Evolutionary conservation across 768 basidiomycete genomes (phyloP), one percentile per base, ranked within the genome.

Genomic region (Boletus coccyginus): DNA sequence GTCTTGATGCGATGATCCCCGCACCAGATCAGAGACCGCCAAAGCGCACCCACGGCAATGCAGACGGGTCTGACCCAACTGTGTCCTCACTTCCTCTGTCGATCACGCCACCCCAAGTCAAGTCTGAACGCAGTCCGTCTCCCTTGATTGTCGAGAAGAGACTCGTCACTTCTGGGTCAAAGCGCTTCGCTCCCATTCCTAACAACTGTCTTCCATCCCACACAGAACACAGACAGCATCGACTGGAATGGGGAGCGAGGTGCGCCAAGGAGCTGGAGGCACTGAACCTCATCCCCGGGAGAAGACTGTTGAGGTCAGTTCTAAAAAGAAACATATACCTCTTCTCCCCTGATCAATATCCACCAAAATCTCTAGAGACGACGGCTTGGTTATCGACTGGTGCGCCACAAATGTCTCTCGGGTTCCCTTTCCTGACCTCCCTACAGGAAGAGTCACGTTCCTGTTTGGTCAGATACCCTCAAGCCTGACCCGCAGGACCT

Each of bases 381-480:
- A 71, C n/a, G 70, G 68, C 21, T 49, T 71, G 48, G 52, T 62
- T 29, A 57, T 71, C 29, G 72, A 71, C 50, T 71, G 70, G 70
- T 73, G 39, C 38, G 55, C n/a, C 27, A 35, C 9, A 31, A 3
- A 29, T 32, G 4, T 36, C 16, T 46, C 43, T 39, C 14, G 6
- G 17, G 0, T 5, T n/a, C 17, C 17, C 6, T 32, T 35, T 53
- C 29, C 40, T 58, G 52, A 64, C 27, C 17, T 16, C 21, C 31
- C 32, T 12, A 16, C 51, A 74, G 72, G 70, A 67, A 24, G 46
- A 72, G 70, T 38, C 31, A 57, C 7, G 60, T 69, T 13, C 63
- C 72, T 5, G 69, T 74, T 45, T 66, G 69, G 69, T 66, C 70
- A 48, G 69, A 72, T 54, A 69, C 70, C 0, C 53, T 70, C 46